Evolutionary conservation across 805 yeast species (phyloP).

Genomic region (Osmozyma mogii): DNA sequence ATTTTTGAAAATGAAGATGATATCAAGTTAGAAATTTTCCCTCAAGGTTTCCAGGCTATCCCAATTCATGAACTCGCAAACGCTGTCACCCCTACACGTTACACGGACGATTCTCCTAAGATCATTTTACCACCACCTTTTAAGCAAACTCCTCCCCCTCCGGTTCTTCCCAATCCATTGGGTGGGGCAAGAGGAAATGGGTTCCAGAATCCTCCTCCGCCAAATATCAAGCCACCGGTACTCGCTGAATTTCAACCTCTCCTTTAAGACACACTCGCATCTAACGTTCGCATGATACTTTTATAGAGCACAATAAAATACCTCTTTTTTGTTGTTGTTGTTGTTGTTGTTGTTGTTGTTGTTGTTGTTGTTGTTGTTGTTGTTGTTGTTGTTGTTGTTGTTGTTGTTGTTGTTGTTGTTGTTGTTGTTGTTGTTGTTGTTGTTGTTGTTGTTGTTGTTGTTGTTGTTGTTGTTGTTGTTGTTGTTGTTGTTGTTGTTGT

Average conservation of each 20-base stretch:
- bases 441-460: too few relatives aligned
- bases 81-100: constrained; percentile 17
- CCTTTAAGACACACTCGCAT: constrained; percentile 1
- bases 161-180: constrained; percentile 7
- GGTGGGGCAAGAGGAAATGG: constrained; percentile 1
- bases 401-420: too few relatives aligned
- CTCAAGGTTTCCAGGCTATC: constrained; percentile 25
- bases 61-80: constrained; percentile 32
- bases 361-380: too few relatives aligned
- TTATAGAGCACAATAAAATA: neutral
- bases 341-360: too few relatives aligned
- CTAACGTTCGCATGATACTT: too few relatives aligned
- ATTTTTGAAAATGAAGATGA: constrained; percentile 22
- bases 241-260: constrained; percentile 12
- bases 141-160: constrained; percentile 11
- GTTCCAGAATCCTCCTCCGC: neutral
- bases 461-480: too few relatives aligned
- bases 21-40: constrained; percentile 31
- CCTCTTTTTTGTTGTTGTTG: too few relatives aligned
- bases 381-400: too few relatives aligned
- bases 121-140: constrained; percentile 30
- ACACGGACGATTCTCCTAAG: constrained; percentile 14
- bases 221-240: constrained; percentile 1
- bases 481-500: too few relatives aligned
- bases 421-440: too few relatives aligned